phyloP scores from a whole-genome alignment of 116 monocot species.

The Posidonia oceanica region DNA sequence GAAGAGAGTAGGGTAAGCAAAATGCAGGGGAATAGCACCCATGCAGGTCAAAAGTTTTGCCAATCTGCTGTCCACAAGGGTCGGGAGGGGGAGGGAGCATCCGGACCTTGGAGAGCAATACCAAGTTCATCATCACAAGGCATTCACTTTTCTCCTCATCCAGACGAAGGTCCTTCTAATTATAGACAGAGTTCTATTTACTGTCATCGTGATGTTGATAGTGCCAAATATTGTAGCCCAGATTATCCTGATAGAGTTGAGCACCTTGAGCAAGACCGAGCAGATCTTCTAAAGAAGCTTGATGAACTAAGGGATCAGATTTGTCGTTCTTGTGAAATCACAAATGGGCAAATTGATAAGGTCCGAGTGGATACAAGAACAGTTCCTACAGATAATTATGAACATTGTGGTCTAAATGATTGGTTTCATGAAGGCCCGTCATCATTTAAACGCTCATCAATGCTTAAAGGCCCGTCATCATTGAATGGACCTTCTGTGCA shows the following conservation, averaged over 20 bases:
- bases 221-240: slow-evolving; percentile 7
- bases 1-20: slow-evolving; percentile 17
- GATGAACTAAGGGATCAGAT: slow-evolving; percentile 83
- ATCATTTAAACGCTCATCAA: neutral
- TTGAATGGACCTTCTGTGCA: slow-evolving; percentile 13
- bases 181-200: slow-evolving; percentile 11
- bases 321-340: slow-evolving; percentile 46
- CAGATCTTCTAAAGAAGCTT: slow-evolving; percentile 61
- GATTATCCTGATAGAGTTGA: slow-evolving; percentile 23
- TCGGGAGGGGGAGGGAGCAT: slow-evolving; percentile 6
- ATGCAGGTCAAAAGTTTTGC: slow-evolving; percentile 1
- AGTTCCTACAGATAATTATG: slow-evolving; percentile 15
- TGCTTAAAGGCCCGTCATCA: slow-evolving; percentile 1
- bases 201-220: neutral
- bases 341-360: slow-evolving; percentile 22
- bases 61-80: slow-evolving; percentile 9
- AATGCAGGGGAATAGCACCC: slow-evolving; percentile 3
- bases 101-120: slow-evolving; percentile 2
- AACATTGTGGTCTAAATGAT: slow-evolving; percentile 14
- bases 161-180: slow-evolving; percentile 43
- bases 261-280: slow-evolving; percentile 45
- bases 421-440: slow-evolving; percentile 23
- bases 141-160: slow-evolving; percentile 14
- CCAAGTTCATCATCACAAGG: neutral
- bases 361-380: slow-evolving; percentile 11